Evolutionary conservation across 139 green algal species (phyloP), one percentile per base, ranked within the genome.

Genomic region (Zygnema cylindricum): DNA sequence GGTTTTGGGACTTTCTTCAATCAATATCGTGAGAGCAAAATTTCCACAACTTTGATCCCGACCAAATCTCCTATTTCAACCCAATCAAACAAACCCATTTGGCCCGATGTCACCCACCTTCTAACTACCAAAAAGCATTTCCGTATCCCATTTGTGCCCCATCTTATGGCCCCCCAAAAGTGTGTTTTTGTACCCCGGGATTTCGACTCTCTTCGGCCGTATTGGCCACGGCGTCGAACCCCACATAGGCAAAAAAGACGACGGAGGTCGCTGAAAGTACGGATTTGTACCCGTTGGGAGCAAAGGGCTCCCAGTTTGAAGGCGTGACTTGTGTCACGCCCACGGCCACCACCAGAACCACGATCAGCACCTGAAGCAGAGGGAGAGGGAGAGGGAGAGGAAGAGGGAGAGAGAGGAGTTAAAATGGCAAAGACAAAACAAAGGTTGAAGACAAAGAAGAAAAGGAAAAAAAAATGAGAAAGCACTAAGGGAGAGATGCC

Each of bases 121-220:
- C 30, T n/a, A 30, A 73, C 30, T 73, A n/a, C 57, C 30, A 73
- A n/a, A 73, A n/a, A 73, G 57, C 30, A n/a, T 73, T 73, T 30
- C 30, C 30, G 57, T 73, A 73, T 73, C 30, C 30, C 57, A 73
- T 30, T 30, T 73, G 57, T n/a, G 30, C 57, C 30, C 57, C 30
- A 73, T n/a, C 30, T 73, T 30, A 30, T n/a, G 57, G 30, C 30
- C 30, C 30, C 57, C 30, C 30, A n/a, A 73, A 73, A 36, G 30
- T n/a, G n/a, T n/a, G n/a, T n/a, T n/a, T n/a, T n/a, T 39, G 25
- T 11, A 88, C 84, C 84, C 55, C 43, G 0, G 86, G 92, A n/a
- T 94, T 91, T 11, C 85, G 91, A 36, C 84, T 86, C 91, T 97
- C 95, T 81, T 97, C 95, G 0, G 94, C 94, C 0, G 91, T 93